Evolutionary conservation across 2,329 filamentous ascomycete genomes (phyloP).

Genomic region (Trichoderma sp.): DNA sequence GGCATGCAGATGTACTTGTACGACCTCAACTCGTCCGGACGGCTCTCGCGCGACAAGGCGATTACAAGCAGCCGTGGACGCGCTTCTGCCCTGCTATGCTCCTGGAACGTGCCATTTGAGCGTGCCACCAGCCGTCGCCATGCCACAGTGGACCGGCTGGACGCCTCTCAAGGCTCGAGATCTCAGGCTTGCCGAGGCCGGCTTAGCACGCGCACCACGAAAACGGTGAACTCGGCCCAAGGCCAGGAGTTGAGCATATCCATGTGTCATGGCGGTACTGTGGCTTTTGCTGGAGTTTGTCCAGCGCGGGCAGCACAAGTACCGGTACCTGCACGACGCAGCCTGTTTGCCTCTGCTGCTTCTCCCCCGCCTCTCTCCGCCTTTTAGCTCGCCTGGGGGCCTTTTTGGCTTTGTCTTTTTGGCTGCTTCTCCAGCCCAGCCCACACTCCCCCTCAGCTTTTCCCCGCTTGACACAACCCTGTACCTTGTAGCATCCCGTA

Average conservation of each 20-base stretch:
- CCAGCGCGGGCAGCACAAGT: neutral
- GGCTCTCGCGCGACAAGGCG: neutral
- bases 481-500: neutral
- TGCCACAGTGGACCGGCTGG: constrained; percentile 19
- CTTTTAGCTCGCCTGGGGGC: constrained; percentile 1
- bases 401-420: constrained; percentile 6
- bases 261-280: constrained; percentile 16
- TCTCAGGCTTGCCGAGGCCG: constrained; percentile 22
- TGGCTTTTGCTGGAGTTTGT: neutral
- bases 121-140: neutral
- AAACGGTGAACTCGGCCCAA: neutral
- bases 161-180: constrained; percentile 7
- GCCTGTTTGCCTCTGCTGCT: neutral
- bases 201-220: constrained; percentile 19
- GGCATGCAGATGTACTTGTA: neutral
- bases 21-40: neutral
- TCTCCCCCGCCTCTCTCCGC: constrained; percentile 1
- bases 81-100: neutral
- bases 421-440: constrained; percentile 1
- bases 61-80: neutral
- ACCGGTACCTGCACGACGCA: neutral
- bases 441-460: constrained; percentile 25
- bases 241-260: neutral
- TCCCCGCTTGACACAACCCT: constrained; percentile 24
- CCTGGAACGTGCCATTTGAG: neutral